Conservation (phyloP, 1,284 basidiomycete genomes). For the Coniferiporia weirii region DNA sequence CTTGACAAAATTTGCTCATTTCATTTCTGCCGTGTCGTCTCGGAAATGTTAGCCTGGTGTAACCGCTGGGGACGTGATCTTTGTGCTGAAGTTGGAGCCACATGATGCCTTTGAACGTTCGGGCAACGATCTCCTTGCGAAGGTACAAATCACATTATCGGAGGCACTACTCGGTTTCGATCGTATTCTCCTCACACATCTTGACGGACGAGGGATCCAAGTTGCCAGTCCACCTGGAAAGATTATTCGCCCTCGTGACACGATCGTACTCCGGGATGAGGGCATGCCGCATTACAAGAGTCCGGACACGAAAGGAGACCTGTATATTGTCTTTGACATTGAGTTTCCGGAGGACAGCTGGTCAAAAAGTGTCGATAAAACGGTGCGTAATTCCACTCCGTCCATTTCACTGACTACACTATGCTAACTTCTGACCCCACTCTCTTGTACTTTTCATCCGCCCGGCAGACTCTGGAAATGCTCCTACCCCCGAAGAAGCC, state of each 20-base stretch:
- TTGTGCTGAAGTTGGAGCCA: constrained; percentile 64
- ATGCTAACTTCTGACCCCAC: not conserved
- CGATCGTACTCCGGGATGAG: constrained; percentile 72
- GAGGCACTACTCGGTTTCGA: constrained; percentile 90
- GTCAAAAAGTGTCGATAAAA: constrained; percentile 53
- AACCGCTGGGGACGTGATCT: constrained; percentile 85
- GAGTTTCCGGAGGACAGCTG: constrained; percentile 80
- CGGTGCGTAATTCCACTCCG: constrained; percentile 37
- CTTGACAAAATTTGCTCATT: not conserved
- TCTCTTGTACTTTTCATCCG: not conserved
- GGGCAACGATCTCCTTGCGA: constrained; percentile 72
- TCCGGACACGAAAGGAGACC: constrained; percentile 68
- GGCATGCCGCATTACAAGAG: constrained; percentile 80
- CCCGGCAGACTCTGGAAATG: constrained; percentile 48
- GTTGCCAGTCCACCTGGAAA: constrained; percentile 70
- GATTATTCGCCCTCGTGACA: constrained; percentile 69
- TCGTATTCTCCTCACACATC: constrained; percentile 79
- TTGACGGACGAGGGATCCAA: constrained; percentile 84
- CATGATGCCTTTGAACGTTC: constrained; percentile 81
- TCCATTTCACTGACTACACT: not conserved
- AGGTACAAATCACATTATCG: constrained; percentile 80
- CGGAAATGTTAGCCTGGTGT: constrained; percentile 56
- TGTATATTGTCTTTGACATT: constrained; percentile 76
- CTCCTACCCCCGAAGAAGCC: constrained; percentile 73
- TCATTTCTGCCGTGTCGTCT: not conserved